Evolutionary conservation across 2,329 filamentous ascomycete species (phyloP).

Genomic region (Orbilia ellipsospora): DNA sequence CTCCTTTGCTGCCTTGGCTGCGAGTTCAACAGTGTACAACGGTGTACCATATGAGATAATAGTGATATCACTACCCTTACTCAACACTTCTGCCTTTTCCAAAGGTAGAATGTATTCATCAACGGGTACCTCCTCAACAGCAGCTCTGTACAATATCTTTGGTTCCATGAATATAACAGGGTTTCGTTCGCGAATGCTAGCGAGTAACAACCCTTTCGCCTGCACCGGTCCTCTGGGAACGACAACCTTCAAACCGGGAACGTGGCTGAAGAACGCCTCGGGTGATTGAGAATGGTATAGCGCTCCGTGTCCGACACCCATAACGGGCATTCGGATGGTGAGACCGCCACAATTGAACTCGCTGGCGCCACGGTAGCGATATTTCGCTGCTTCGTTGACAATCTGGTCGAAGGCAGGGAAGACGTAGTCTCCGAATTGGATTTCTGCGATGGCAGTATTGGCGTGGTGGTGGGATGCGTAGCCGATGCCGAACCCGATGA

Average conservation of each 20-base stretch:
- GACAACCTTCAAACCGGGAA: slow-evolving; percentile 85
- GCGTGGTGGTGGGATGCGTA: slow-evolving; percentile 73
- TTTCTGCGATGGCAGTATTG: slow-evolving; percentile 91
- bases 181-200: slow-evolving; percentile 80
- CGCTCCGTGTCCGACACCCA: slow-evolving; percentile 87
- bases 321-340: slow-evolving; percentile 89
- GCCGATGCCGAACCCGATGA: slow-evolving; percentile 92
- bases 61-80: slow-evolving; percentile 81
- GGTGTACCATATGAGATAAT: slow-evolving; percentile 90
- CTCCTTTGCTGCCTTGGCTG: slow-evolving; percentile 80
- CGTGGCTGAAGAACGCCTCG: slow-evolving; percentile 86
- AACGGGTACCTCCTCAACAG: slow-evolving; percentile 88
- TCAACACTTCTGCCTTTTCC: slow-evolving; percentile 85
- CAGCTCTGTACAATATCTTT: slow-evolving; percentile 89
- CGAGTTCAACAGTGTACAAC: slow-evolving; percentile 82
- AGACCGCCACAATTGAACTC: slow-evolving; percentile 74
- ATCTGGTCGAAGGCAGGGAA: slow-evolving; percentile 94
- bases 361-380: slow-evolving; percentile 74
- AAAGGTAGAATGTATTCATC: slow-evolving; percentile 84
- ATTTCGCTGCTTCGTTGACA: slow-evolving; percentile 92
- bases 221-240: slow-evolving; percentile 87
- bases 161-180: slow-evolving; percentile 94
- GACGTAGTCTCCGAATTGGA: slow-evolving; percentile 95
- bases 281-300: slow-evolving; percentile 91
- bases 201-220: slow-evolving; percentile 85